Conservation (phyloP, 176 grass and related monocot species). For the Triticum dicoccoides region DNA sequence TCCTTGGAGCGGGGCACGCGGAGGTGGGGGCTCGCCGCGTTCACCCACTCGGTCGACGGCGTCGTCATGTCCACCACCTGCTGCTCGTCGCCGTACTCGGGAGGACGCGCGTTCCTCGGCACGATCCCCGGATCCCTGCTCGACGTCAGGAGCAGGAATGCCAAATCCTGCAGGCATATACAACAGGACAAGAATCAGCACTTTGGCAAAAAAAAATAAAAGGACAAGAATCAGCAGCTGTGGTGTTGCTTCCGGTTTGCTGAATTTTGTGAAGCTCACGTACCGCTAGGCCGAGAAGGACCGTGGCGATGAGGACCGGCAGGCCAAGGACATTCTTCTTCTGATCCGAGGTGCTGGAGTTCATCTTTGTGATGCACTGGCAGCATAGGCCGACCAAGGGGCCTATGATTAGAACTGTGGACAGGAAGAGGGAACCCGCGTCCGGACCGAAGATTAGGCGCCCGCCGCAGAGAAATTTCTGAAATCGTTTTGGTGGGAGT, state of each 20-base stretch:
- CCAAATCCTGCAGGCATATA: conserved; percentile 36
- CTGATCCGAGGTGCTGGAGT: background rate
- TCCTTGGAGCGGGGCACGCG: conserved; percentile 66
- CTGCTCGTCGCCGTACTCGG: conserved; percentile 19
- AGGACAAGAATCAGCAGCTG: background rate
- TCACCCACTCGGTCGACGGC: conserved; percentile 73
- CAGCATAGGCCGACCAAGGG: conserved; percentile 56
- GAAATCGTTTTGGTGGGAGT: background rate
- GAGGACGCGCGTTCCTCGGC: conserved; percentile 64
- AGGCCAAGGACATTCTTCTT: conserved; percentile 50
- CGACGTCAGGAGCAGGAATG: conserved; percentile 75
- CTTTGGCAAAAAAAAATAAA: too few relatives aligned
- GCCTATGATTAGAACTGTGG: conserved; percentile 51
- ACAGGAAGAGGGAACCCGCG: conserved; percentile 60
- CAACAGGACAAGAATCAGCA: background rate
- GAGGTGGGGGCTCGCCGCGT: conserved; percentile 53
- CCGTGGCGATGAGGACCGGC: conserved; percentile 45
- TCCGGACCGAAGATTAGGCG: conserved; percentile 92
- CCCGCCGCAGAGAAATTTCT: conserved; percentile 87
- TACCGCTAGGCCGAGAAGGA: conserved; percentile 41
- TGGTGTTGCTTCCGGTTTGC: background rate
- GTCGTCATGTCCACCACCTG: background rate
- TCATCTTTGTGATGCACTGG: conserved; percentile 70
- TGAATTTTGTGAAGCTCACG: conserved; percentile 14
- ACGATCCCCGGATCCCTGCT: conserved; percentile 91